phyloP scores from a whole-genome alignment of 2,329 filamentous ascomycete species.

The Chaetomium sp. region DNA sequence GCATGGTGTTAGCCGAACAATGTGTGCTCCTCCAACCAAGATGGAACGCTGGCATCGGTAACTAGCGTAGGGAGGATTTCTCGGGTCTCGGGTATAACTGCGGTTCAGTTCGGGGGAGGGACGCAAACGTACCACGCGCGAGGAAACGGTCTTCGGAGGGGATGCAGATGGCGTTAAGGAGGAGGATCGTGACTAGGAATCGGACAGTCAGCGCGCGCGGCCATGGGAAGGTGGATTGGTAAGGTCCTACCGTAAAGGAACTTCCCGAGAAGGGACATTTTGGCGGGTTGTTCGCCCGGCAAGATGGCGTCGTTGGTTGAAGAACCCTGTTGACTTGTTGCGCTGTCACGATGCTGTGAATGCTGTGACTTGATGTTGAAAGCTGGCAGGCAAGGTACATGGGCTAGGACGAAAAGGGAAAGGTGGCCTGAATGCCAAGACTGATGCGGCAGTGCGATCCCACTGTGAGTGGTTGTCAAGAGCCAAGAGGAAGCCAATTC shows the following conservation, averaged over 20 bases:
- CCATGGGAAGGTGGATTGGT: background rate
- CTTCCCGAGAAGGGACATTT: slow-evolving; percentile 29
- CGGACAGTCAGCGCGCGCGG: background rate
- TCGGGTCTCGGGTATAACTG: background rate
- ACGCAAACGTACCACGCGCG: slow-evolving; percentile 57
- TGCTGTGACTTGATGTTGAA: slow-evolving; percentile 7
- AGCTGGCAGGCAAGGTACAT: slow-evolving; percentile 6
- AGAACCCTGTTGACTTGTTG: background rate
- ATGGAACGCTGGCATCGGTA: background rate
- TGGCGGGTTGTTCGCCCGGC: slow-evolving; percentile 2
- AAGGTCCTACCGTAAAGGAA: slow-evolving; percentile 27
- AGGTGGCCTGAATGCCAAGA: background rate
- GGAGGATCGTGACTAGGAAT: slow-evolving; percentile 64
- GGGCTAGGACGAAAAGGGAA: slow-evolving; percentile 2
- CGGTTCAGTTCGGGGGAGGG: no score
- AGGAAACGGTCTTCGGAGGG: slow-evolving; percentile 74
- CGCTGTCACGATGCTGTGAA: background rate
- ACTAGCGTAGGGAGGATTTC: background rate
- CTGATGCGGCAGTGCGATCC: no score
- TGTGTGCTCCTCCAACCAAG: background rate
- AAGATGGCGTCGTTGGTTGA: background rate
- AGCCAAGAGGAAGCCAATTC: no score
- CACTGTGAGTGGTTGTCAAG: no score
- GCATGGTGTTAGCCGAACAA: slow-evolving; percentile 29
- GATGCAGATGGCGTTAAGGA: slow-evolving; percentile 79